Conservation (phyloP, 2,329 filamentous ascomycete species). For the Boeremia exigua region DNA sequence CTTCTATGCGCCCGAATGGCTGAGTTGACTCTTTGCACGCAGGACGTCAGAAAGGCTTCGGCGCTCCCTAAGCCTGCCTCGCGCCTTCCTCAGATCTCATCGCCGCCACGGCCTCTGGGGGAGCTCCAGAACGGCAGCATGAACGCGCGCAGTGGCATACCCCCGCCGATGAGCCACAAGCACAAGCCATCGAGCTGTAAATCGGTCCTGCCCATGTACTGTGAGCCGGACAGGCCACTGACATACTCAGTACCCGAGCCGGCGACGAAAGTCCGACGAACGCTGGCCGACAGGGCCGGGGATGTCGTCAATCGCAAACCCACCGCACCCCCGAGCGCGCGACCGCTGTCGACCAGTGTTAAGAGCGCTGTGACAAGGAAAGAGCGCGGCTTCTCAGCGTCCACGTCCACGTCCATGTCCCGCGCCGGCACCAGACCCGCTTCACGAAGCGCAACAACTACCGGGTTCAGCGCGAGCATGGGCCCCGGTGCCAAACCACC, state of each 20-base stretch:
- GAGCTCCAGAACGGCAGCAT: conserved; percentile 60
- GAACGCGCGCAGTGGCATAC: conserved; percentile 60
- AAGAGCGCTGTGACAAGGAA: conserved; percentile 55
- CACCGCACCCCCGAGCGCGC: conserved; percentile 51
- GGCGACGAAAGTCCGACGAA: conserved; percentile 56
- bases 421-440: conserved; percentile 52
- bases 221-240: conserved; percentile 22
- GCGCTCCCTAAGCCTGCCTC: conserved; percentile 39
- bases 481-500: conserved; percentile 59
- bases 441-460: conserved; percentile 51
- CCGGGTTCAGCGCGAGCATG: conserved; percentile 60
- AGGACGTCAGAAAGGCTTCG: conserved; percentile 38
- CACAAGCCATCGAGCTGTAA: conserved; percentile 60
- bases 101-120: conserved; percentile 47
- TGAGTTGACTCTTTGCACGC: conserved; percentile 17
- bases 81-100: conserved; percentile 31
- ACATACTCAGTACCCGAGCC: conserved; percentile 53
- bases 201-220: conserved; percentile 18
- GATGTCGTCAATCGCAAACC: conserved; percentile 54
- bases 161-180: conserved; percentile 56
- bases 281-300: conserved; percentile 55
- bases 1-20: conserved; percentile 13
- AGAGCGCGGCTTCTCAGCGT: conserved; percentile 45
- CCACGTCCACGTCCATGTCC: conserved; percentile 41
- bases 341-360: conserved; percentile 49